Base-by-base conservation (phyloP, 225 moss, liverwort and hornwort species). In the Pleurozium schreberi region DNA sequence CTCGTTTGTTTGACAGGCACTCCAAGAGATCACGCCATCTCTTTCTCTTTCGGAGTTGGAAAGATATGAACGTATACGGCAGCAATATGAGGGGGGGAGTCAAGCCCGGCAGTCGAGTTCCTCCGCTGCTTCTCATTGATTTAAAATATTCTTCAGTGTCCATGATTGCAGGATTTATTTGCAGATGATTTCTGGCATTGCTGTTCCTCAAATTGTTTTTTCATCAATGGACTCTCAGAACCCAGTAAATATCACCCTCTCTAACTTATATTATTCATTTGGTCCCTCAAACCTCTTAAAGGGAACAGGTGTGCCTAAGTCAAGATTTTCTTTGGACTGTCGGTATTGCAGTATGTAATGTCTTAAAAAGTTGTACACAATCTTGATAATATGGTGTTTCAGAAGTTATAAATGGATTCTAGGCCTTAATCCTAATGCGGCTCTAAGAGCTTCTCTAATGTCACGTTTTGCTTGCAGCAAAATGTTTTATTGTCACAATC, bases 1-100 rank as follows among this genome's bases (percentile, higher is more conserved):
- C 33, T 78, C 62, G 70, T 64, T 81, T 76, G 63, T 31, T 89
- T 63, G 82, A 84, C 89, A 98, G 98, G 97, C 98, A 16, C 90
- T 98, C 80, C 93, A 92, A 92, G 95, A 97, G 89, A 93, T 98
- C 89, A 95, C 94, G 52, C 98, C 98, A 81, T 98, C 98, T 33
- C 92, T 98, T 65, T 98, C 98, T 69, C 91, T 93, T 91, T 65
- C 89, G 23, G 97, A 98, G 75, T 90, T 98, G 60, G 95, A 97
- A 67, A 96, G 98, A 92, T 98, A 98, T 86, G 97, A 97, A 88
- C 93, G 96, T 26, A 96, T 98, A 84, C 93, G 97, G 85, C 90
- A 89, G 84, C 97, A 97, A 85, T 98, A 97, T 49, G 95, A 98
- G 86, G 95, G 94, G 10, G 82, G 81, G 66, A 83, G 60, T 67